phyloP scores from a whole-genome alignment of 2,329 filamentous ascomycete species.

The Aspergillus pseudonomiae region DNA sequence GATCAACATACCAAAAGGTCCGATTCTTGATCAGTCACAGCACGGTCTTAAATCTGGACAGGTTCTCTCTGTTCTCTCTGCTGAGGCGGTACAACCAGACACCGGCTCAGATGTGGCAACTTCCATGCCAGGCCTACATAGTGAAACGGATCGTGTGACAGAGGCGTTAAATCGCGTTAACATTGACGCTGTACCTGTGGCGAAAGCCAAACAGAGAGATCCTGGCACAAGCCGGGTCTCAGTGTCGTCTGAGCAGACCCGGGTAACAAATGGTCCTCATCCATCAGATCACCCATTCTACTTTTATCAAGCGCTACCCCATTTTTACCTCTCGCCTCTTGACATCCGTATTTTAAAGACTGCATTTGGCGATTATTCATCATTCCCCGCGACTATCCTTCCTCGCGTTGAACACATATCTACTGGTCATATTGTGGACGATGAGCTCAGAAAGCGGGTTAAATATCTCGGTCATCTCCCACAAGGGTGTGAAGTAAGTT shows the following conservation, averaged over 20 bases:
- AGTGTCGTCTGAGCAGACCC: conserved; percentile 20
- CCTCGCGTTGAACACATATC: conserved; percentile 88
- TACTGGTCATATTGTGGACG: conserved; percentile 83
- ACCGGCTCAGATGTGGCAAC: background rate
- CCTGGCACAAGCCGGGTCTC: conserved; percentile 10
- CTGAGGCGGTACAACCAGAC: conserved; percentile 16
- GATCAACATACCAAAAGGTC: conserved; percentile 50
- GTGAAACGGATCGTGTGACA: conserved; percentile 28
- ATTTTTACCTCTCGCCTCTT: conserved; percentile 86
- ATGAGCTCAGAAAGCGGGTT: conserved; percentile 76
- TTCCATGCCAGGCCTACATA: conserved; percentile 16
- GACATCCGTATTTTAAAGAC: conserved; percentile 92
- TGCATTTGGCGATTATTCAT: conserved; percentile 79
- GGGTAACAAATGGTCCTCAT: conserved; percentile 44
- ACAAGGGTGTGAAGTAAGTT: conserved; percentile 86
- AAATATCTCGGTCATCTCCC: conserved; percentile 89
- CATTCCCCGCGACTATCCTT: conserved; percentile 82
- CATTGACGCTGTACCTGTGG: conserved; percentile 18
- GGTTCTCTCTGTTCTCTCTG: conserved; percentile 40
- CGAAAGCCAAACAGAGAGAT: conserved; percentile 31
- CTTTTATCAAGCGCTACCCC: conserved; percentile 85
- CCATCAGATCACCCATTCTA: conserved; percentile 66
- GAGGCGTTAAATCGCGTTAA: conserved; percentile 28
- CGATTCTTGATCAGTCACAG: conserved; percentile 55
- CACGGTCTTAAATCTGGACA: conserved; percentile 51